phyloP scores from a whole-genome alignment of 306 rosid species.

The Alnus glutinosa region DNA sequence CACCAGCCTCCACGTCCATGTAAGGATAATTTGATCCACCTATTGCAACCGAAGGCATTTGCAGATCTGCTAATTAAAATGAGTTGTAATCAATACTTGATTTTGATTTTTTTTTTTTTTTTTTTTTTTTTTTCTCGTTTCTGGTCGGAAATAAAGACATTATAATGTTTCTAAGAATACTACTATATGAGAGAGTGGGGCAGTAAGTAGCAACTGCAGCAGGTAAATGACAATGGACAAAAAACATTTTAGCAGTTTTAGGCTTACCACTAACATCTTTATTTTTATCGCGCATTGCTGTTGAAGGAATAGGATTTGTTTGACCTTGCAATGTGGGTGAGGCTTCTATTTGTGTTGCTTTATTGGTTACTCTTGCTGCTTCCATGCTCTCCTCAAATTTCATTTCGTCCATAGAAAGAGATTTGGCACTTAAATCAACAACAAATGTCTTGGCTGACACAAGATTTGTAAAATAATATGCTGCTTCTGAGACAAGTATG shows the following conservation, averaged over 20 bases:
- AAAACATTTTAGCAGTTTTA: not conserved
- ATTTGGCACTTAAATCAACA: slow-evolving; percentile 50
- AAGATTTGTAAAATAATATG: slow-evolving; percentile 58
- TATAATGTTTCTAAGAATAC: not conserved
- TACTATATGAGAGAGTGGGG: not conserved
- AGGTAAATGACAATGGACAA: not conserved
- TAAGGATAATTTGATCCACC: slow-evolving; percentile 51
- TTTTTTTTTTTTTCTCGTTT: not conserved
- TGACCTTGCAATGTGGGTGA: slow-evolving; percentile 23
- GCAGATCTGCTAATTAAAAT: slow-evolving; percentile 4
- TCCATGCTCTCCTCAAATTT: slow-evolving; percentile 64
- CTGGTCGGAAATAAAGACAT: not conserved
- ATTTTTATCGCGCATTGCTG: slow-evolving; percentile 13
- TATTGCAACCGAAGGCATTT: slow-evolving; percentile 15
- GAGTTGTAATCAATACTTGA: not conserved
- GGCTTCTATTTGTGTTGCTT: slow-evolving; percentile 29
- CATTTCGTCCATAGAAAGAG: slow-evolving; percentile 52
- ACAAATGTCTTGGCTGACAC: slow-evolving; percentile 62
- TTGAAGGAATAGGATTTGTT: slow-evolving; percentile 25
- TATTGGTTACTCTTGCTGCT: slow-evolving; percentile 41
- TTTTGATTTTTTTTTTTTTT: not conserved
- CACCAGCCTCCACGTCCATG: slow-evolving; percentile 61
- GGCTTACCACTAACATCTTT: slow-evolving; percentile 42
- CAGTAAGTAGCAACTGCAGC: not conserved
- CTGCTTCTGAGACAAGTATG: slow-evolving; percentile 59